These are phyloP conservation scores for Leishmania tarentolae DNA, from an alignment of 208 protist species.

Conservation along the genomic window DNA sequence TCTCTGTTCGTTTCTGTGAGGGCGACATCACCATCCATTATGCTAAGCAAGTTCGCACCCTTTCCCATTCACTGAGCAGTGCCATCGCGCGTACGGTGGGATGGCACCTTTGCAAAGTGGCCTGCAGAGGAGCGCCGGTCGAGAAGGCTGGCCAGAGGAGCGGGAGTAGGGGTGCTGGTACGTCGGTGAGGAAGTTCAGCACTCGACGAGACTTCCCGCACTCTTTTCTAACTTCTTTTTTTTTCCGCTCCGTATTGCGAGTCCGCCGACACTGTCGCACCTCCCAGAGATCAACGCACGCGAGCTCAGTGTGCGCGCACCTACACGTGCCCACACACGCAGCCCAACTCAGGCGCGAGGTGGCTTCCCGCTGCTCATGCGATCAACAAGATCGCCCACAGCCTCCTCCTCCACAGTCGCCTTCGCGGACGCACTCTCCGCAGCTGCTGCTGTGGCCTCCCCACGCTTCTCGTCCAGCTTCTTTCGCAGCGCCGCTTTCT, in stretches of 20 bases:
- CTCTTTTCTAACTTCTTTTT: neutral
- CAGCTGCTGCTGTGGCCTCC: constrained; percentile 11
- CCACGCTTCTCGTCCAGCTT: constrained; percentile 44
- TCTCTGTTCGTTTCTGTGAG: neutral
- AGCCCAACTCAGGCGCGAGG: constrained; percentile 1
- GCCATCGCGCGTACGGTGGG: neutral
- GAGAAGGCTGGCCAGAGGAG: neutral
- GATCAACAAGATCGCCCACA: constrained; percentile 44
- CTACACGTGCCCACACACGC: neutral
- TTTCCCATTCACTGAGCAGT: neutral
- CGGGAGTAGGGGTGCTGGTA: neutral
- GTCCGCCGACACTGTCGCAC: neutral
- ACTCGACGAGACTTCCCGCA: neutral
- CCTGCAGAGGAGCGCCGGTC: neutral
- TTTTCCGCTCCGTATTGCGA: neutral
- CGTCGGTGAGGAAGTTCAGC: neutral
- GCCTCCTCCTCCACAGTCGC: constrained; percentile 22
- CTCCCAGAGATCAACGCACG: neutral
- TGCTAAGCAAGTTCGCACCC: neutral
- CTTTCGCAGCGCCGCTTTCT: constrained; percentile 74
- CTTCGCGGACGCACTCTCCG: neutral
- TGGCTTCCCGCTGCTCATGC: constrained; percentile 25
- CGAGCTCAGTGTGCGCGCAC: neutral
- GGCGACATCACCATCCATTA: neutral
- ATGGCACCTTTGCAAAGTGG: neutral